Percentiles rank a stretch among this genome's conserved stretches.
Evolutionary conservation across 169 alveolate genomes (phyloP).

Genomic region (Babesia microti): DNA sequence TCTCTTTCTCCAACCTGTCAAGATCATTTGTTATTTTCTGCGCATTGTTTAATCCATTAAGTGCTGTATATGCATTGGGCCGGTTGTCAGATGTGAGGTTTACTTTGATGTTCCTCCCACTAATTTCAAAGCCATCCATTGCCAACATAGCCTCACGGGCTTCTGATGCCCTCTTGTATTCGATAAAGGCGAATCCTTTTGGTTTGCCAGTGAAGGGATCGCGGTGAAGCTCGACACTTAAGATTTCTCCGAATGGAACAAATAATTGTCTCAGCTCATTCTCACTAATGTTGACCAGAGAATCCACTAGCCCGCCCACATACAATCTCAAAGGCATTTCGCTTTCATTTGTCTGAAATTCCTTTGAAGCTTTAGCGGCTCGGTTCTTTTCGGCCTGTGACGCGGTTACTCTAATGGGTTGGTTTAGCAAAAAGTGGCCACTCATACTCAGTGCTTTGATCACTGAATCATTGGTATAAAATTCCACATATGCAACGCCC

Average conservation of each 20-base stretch:
- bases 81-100: slow-evolving; percentile 54
- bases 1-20: slow-evolving; percentile 41
- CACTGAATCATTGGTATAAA: slow-evolving; percentile 89
- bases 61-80: slow-evolving; percentile 25
- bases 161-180: slow-evolving; percentile 79
- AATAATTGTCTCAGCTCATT: slow-evolving; percentile 82
- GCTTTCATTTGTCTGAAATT: slow-evolving; percentile 68
- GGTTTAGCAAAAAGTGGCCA: slow-evolving; percentile 81
- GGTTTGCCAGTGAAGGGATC: slow-evolving; percentile 78
- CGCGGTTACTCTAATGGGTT: slow-evolving; percentile 82
- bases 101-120: slow-evolving; percentile 79
- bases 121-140: slow-evolving; percentile 87
- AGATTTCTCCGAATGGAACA: slow-evolving; percentile 88
- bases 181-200: slow-evolving; percentile 82
- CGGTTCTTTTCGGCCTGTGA: slow-evolving; percentile 97
- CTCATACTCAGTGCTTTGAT: slow-evolving; percentile 83
- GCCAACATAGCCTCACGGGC: slow-evolving; percentile 89
- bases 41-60: slow-evolving; percentile 1
- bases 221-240: slow-evolving; percentile 76
- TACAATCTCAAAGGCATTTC: slow-evolving; percentile 78
- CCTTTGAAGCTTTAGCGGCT: slow-evolving; percentile 90
- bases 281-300: slow-evolving; percentile 68
- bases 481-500: slow-evolving; percentile 96
- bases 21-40: slow-evolving; percentile 15
- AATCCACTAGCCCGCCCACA: slow-evolving; percentile 85